Conservation (phyloP, 768 basidiomycete genomes). For the Pholiota molesta region DNA sequence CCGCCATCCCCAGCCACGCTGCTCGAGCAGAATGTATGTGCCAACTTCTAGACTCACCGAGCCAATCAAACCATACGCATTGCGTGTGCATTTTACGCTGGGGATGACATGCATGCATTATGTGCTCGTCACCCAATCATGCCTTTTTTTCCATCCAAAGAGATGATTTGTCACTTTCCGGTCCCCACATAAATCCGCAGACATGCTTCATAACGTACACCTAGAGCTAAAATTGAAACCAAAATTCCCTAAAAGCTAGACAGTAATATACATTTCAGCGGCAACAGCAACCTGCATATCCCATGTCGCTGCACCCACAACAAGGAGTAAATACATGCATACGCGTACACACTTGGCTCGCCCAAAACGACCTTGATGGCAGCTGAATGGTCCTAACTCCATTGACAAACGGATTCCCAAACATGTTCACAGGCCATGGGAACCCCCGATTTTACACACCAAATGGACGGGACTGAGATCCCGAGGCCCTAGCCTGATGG, state of each 20-base stretch:
- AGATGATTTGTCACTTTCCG: not conserved
- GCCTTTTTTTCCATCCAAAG: not conserved
- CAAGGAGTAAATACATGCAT: not conserved
- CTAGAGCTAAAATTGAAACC: not conserved
- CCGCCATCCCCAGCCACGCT: not conserved
- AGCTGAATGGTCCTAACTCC: conserved; percentile 9
- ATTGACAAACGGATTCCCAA: conserved; percentile 6
- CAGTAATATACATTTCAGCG: not conserved
- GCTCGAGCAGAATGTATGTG: not conserved
- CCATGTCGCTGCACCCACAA: not conserved
- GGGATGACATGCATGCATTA: not conserved
- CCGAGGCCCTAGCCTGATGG: conserved; percentile 7
- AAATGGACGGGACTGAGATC: conserved; percentile 5
- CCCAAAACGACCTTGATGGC: not conserved
- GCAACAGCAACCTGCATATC: conserved; percentile 7
- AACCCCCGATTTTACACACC: not conserved
- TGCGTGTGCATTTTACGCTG: not conserved
- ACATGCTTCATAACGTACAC: not conserved
- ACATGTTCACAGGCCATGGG: conserved; percentile 3
- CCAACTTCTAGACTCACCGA: not conserved
- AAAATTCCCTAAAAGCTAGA: not conserved
- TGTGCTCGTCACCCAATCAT: not conserved
- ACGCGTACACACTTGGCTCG: not conserved
- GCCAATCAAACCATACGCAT: not conserved
- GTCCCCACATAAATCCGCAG: not conserved